Evolutionary conservation across 495 filamentous ascomycete species (phyloP).

Genomic region (Evernia prunastri): DNA sequence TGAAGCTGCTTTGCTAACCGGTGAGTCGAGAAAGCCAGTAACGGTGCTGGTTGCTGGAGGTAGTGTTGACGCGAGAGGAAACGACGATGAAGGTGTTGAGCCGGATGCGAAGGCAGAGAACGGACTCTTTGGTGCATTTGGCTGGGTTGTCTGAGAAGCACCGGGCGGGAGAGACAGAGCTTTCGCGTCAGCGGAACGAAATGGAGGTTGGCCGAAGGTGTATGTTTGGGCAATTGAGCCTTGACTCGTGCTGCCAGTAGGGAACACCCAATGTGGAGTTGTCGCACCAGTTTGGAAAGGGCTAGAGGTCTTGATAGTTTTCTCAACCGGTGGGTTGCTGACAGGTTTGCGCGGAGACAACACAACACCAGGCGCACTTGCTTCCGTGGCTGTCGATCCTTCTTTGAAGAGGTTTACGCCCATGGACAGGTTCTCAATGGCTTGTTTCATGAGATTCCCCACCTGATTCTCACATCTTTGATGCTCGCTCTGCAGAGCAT

Average conservation of each 20-base stretch:
- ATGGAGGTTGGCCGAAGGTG: not conserved
- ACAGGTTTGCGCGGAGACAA: not conserved
- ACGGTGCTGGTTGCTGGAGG: not conserved
- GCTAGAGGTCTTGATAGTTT: not conserved
- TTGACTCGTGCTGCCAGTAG: not conserved
- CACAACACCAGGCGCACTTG: not conserved
- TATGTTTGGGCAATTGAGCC: not conserved
- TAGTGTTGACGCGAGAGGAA: not conserved
- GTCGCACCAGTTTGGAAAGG: not conserved
- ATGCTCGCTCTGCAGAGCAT: not conserved
- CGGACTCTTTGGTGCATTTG: no score
- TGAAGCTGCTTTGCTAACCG: not conserved
- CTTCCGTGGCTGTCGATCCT: not conserved
- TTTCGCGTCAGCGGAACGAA: no score
- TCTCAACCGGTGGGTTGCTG: not conserved
- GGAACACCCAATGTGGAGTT: no score
- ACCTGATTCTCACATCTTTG: not conserved
- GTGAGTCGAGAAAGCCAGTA: not conserved
- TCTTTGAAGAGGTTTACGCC: not conserved
- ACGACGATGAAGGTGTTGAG: no score
- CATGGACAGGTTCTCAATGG: not conserved
- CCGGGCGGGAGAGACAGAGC: no score
- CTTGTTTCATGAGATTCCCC: not conserved
- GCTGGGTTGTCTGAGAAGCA: no score
- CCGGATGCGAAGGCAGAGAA: no score